Percentiles rank a stretch among this genome's conserved stretches.
These are phyloP conservation scores for Mucor mucedo DNA, from an alignment of 371 early-diverging fungal genomes.

Conservation along the genomic window DNA sequence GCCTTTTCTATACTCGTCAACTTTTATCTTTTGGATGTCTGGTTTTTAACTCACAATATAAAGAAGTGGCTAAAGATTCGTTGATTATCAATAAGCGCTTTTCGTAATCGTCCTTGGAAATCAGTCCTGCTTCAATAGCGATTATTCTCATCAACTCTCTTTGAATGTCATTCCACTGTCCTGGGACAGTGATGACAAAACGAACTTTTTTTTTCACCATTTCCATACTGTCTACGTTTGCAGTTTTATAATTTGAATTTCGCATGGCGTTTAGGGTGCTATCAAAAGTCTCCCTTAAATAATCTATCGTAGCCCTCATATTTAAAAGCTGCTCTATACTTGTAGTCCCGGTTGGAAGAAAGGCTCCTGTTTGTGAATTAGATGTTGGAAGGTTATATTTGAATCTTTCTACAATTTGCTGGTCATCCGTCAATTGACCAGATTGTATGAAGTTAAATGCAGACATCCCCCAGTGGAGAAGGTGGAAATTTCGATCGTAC, in stretches of 20 bases:
- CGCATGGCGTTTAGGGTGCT: slow-evolving; percentile 1
- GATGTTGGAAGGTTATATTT: slow-evolving; percentile 9
- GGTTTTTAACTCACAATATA: slow-evolving; percentile 41
- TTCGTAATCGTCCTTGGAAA: slow-evolving; percentile 40
- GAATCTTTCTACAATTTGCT: slow-evolving; percentile 9
- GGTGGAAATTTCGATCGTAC: slow-evolving; percentile 7
- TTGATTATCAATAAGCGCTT: slow-evolving; percentile 46
- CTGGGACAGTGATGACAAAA: slow-evolving; percentile 44
- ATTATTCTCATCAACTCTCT: slow-evolving; percentile 47
- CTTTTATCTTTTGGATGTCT: no score
- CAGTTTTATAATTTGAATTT: neutral
- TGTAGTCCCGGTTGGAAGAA: neutral
- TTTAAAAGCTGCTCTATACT: slow-evolving; percentile 3
- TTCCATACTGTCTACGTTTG: neutral
- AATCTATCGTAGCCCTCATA: slow-evolving; percentile 18
- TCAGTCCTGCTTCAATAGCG: slow-evolving; percentile 45
- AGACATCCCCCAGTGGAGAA: slow-evolving; percentile 9
- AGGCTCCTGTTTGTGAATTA: slow-evolving; percentile 8
- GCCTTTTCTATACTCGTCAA: no score
- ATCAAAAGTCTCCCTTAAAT: slow-evolving; percentile 12
- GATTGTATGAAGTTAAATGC: neutral
- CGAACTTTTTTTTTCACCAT: slow-evolving; percentile 11
- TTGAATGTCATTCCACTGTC: slow-evolving; percentile 51
- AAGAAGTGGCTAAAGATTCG: slow-evolving; percentile 50
- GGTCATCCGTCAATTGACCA: neutral